Evolutionary conservation across 2,329 filamentous ascomycete genomes (phyloP).

Genomic region (Penicillium sp.): DNA sequence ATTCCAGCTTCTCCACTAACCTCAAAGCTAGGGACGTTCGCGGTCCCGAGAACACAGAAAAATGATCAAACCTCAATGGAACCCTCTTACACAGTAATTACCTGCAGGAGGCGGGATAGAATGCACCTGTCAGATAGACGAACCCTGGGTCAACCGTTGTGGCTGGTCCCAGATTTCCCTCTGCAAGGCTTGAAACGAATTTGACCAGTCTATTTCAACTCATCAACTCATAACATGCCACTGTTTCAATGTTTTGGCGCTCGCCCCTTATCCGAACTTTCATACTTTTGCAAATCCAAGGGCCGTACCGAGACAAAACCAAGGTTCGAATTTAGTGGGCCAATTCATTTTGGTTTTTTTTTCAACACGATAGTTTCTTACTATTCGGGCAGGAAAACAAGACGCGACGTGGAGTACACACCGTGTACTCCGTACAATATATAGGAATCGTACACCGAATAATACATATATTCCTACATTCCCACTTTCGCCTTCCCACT

Average conservation of each 20-base stretch:
- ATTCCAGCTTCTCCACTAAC: slow-evolving; percentile 7
- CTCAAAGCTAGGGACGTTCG: not conserved
- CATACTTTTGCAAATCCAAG: slow-evolving; percentile 5
- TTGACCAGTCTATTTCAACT: not conserved
- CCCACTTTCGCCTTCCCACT: not conserved
- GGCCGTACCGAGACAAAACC: slow-evolving; percentile 20
- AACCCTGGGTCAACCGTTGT: slow-evolving; percentile 28
- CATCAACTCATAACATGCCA: slow-evolving; percentile 1
- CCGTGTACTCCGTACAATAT: not conserved
- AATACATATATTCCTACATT: no score
- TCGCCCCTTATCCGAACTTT: slow-evolving; percentile 3
- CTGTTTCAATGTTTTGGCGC: slow-evolving; percentile 1
- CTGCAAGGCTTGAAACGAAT: not conserved
- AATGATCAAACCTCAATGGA: slow-evolving; percentile 13
- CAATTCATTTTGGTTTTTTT: not conserved
- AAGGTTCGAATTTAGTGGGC: slow-evolving; percentile 6
- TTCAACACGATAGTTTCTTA: not conserved
- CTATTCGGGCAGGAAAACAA: not conserved
- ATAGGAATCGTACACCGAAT: not conserved
- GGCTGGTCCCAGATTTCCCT: slow-evolving; percentile 15
- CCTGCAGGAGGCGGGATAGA: slow-evolving; percentile 15
- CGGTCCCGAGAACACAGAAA: slow-evolving; percentile 17
- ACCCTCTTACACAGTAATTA: slow-evolving; percentile 10
- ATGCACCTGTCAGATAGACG: slow-evolving; percentile 21
- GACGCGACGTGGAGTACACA: slow-evolving; percentile 8